Conservation (phyloP, 2,329 filamentous ascomycete genomes). For the Teratosphaeriaceae sp. region DNA sequence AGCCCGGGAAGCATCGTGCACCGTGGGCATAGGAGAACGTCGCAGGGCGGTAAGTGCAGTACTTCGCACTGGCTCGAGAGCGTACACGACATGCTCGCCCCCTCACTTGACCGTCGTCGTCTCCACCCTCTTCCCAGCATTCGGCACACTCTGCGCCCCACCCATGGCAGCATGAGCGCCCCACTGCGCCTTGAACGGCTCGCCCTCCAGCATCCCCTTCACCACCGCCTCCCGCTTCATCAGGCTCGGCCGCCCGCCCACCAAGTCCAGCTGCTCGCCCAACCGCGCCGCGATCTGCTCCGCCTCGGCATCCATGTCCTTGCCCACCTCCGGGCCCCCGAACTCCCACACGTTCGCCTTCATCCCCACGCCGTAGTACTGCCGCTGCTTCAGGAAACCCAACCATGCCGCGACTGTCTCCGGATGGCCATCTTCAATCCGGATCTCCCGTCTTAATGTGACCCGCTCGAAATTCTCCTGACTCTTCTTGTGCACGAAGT, state of each 20-base stretch:
- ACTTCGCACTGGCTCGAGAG: too few species aligned
- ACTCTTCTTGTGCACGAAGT: constrained; percentile 94
- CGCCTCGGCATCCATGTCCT: constrained; percentile 30
- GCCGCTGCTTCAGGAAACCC: constrained; percentile 84
- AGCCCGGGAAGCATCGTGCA: too few species aligned
- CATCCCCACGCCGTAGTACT: constrained; percentile 95
- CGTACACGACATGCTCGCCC: too few species aligned
- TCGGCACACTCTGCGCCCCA: constrained; percentile 16
- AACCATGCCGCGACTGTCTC: constrained; percentile 89
- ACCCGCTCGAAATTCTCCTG: constrained; percentile 97
- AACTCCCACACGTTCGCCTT: constrained; percentile 97
- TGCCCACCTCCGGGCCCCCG: constrained; percentile 42
- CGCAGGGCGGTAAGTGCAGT: too few species aligned
- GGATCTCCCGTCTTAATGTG: constrained; percentile 77
- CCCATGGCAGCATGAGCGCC: constrained; percentile 24
- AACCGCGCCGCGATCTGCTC: constrained; percentile 21
- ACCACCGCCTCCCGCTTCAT: constrained; percentile 19
- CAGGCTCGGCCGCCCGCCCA: constrained; percentile 20
- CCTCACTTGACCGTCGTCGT: constrained; percentile 2
- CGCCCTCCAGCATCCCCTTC: constrained; percentile 17
- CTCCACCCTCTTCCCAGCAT: constrained; percentile 9
- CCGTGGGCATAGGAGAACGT: too few species aligned
- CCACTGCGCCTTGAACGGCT: constrained; percentile 26
- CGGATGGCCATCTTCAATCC: constrained; percentile 85
- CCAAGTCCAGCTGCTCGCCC: constrained; percentile 22